Conservation (phyloP, 2,329 filamentous ascomycete species). For the Herpotrichia juniperi region DNA sequence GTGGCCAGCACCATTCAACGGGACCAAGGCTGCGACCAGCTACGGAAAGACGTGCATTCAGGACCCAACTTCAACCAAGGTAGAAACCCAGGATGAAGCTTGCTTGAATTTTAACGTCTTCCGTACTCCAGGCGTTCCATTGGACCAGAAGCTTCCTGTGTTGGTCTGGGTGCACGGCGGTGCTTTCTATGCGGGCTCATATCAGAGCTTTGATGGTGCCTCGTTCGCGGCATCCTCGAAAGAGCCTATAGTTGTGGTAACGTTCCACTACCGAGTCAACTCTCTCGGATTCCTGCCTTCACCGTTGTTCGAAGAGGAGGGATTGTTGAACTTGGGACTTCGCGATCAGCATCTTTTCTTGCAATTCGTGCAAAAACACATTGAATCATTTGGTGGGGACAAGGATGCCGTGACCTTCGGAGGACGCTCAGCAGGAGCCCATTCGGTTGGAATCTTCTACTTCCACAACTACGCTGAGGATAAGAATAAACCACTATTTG, state of each 20-base stretch:
- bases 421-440: slow-evolving; percentile 48
- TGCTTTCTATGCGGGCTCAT: slow-evolving; percentile 36
- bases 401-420: slow-evolving; percentile 46
- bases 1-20: slow-evolving; percentile 51
- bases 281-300: slow-evolving; percentile 41
- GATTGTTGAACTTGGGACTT: slow-evolving; percentile 40
- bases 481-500: slow-evolving; percentile 36
- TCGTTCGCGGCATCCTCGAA: slow-evolving; percentile 37
- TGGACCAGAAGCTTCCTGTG: slow-evolving; percentile 35
- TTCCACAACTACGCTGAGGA: slow-evolving; percentile 45
- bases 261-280: slow-evolving; percentile 41
- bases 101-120: slow-evolving; percentile 42
- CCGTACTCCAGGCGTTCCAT: slow-evolving; percentile 32
- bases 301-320: slow-evolving; percentile 40
- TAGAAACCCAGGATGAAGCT: slow-evolving; percentile 34
- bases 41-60: slow-evolving; percentile 55
- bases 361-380: slow-evolving; percentile 50
- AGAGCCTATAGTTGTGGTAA: slow-evolving; percentile 41
- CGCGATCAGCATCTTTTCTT: slow-evolving; percentile 36
- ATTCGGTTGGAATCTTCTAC: slow-evolving; percentile 42
- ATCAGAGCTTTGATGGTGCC: slow-evolving; percentile 40
- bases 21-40: slow-evolving; percentile 43
- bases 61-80: slow-evolving; percentile 46
- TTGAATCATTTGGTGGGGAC: slow-evolving; percentile 46
- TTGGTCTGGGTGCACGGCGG: slow-evolving; percentile 40